These are phyloP conservation scores for Linnemannia zychae DNA, from an alignment of 192 early-diverging fungal species.

Conservation along the genomic window DNA sequence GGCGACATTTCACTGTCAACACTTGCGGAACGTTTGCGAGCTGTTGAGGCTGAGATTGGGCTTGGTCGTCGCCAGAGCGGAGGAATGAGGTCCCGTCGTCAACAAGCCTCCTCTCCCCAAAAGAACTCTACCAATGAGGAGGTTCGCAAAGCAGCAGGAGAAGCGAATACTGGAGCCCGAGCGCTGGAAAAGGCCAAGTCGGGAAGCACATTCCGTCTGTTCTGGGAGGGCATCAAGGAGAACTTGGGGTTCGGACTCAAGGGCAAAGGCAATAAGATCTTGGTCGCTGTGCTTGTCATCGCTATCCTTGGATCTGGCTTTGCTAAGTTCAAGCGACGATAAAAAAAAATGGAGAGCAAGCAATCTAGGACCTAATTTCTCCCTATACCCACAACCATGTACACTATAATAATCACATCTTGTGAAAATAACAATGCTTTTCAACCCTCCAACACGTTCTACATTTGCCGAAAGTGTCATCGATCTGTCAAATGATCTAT, in stretches of 20 bases:
- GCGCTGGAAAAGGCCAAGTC: conserved; percentile 20
- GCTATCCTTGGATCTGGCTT: conserved; percentile 30
- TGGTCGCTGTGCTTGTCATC: conserved; percentile 36
- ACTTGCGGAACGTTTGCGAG: conserved; percentile 19
- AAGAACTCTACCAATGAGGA: neutral
- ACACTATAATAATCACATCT: too few species aligned
- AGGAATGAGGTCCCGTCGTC: neutral
- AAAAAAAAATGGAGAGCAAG: neutral
- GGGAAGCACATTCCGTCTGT: conserved; percentile 13
- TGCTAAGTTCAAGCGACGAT: conserved; percentile 29
- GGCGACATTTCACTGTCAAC: conserved; percentile 8
- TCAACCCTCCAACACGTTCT: too few species aligned
- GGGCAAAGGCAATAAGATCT: conserved; percentile 33
- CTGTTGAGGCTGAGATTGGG: conserved; percentile 22
- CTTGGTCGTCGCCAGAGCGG: neutral
- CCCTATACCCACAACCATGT: neutral
- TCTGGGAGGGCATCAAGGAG: conserved; percentile 50
- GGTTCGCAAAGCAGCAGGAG: neutral
- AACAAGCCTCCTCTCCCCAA: neutral
- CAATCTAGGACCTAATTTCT: neutral
- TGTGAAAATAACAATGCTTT: too few species aligned
- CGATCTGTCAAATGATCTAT: too few species aligned
- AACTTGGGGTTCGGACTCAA: conserved; percentile 19
- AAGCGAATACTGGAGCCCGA: neutral
- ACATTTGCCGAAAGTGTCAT: too few species aligned